A percentile compares a stretch with the other conserved stretches of the same genome.
These are phyloP conservation scores for Diplotaxis tenuifolia DNA, from an alignment of 345 rosid species.

Conservation along the genomic window DNA sequence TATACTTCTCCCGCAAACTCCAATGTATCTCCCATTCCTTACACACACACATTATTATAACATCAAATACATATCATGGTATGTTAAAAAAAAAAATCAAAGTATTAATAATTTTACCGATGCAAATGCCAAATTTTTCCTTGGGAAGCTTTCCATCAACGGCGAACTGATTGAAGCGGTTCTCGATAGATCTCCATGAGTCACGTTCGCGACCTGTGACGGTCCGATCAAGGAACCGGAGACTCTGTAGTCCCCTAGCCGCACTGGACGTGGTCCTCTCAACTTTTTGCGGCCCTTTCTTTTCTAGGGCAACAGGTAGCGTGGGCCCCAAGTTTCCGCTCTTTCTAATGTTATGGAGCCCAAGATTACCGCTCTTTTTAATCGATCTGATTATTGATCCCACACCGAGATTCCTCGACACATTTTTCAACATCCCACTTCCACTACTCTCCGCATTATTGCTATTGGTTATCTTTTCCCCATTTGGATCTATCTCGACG, in stretches of 20 bases:
- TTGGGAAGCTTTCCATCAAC: conserved; percentile 51
- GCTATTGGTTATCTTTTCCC: conserved; percentile 9
- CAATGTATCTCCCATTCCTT: conserved; percentile 84
- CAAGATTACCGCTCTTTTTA: conserved; percentile 38
- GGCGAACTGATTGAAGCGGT: conserved; percentile 60
- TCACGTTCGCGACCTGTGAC: conserved; percentile 67
- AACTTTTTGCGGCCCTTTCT: conserved; percentile 25
- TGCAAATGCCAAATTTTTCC: conserved; percentile 73
- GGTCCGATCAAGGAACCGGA: conserved; percentile 78
- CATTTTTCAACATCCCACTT: conserved; percentile 26
- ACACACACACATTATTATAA: background rate
- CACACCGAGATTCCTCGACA: conserved; percentile 27
- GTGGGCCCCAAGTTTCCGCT: conserved; percentile 29
- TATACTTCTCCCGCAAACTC: conserved; percentile 76
- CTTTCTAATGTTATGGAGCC: conserved; percentile 1
- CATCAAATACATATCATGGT: background rate
- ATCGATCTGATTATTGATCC: conserved; percentile 38
- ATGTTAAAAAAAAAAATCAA: too few relatives aligned
- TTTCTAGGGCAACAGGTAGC: background rate
- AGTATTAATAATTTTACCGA: conserved; percentile 44
- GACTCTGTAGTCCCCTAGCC: conserved; percentile 65
- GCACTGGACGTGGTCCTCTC: conserved; percentile 61
- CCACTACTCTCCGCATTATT: conserved; percentile 15
- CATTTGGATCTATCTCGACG: conserved; percentile 45
- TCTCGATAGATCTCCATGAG: conserved; percentile 78